These are phyloP conservation scores for Fusarium clavum DNA, from an alignment of 2,329 filamentous ascomycete genomes.

Conservation along the genomic window DNA sequence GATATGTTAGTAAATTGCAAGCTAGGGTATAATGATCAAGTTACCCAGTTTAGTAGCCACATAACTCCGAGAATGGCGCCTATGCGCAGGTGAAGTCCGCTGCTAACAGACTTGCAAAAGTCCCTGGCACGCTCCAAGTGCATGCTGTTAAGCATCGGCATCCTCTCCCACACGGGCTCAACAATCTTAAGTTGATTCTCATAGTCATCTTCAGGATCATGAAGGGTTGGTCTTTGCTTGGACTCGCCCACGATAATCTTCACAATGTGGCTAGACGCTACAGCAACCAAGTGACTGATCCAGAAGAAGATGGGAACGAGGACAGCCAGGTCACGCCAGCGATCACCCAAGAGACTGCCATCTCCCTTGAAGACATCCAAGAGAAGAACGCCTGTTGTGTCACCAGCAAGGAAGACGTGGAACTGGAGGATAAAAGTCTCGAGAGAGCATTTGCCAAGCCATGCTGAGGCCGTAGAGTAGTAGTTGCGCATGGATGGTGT, in stretches of 20 bases:
- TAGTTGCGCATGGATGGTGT: constrained; percentile 29
- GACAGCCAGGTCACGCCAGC: constrained; percentile 44
- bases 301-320: constrained; percentile 48
- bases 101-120: constrained; percentile 5
- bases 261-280: constrained; percentile 43
- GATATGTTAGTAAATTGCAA: not conserved
- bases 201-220: constrained; percentile 13
- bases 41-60: constrained; percentile 45
- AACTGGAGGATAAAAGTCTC: constrained; percentile 71
- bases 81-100: constrained; percentile 26
- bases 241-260: constrained; percentile 39
- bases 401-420: constrained; percentile 71
- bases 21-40: not conserved
- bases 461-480: constrained; percentile 58
- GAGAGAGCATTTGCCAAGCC: constrained; percentile 66
- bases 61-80: constrained; percentile 34
- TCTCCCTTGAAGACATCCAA: constrained; percentile 44
- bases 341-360: constrained; percentile 40
- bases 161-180: constrained; percentile 32
- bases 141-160: constrained; percentile 13
- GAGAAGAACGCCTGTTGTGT: constrained; percentile 64
- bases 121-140: constrained; percentile 14
- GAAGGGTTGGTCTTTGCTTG: constrained; percentile 1
- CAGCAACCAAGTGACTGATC: constrained; percentile 44
- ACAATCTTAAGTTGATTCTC: constrained; percentile 40